Evolutionary conservation across 2,329 filamentous ascomycete genomes (phyloP).

Genomic region (Aspergillaceae sp.): DNA sequence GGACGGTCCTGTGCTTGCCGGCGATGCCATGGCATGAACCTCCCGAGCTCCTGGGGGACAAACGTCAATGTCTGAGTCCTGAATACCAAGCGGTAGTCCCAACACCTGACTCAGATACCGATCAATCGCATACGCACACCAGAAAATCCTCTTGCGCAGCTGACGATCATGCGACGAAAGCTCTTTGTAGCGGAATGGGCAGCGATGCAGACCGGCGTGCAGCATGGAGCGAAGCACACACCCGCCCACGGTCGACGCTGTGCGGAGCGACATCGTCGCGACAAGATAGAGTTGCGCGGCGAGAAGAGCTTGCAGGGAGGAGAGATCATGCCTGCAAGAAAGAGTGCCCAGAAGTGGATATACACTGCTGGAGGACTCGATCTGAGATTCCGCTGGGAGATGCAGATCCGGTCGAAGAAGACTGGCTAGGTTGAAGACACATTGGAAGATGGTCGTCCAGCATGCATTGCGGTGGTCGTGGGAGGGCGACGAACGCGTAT

Average conservation of each 20-base stretch:
- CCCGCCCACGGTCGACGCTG: slow-evolving; percentile 43
- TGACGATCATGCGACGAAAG: slow-evolving; percentile 35
- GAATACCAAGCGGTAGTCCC: slow-evolving; percentile 33
- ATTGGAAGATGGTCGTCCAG: slow-evolving; percentile 39
- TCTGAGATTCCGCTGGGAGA: slow-evolving; percentile 27
- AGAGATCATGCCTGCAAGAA: slow-evolving; percentile 35
- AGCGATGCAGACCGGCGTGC: slow-evolving; percentile 45
- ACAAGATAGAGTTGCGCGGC: slow-evolving; percentile 43
- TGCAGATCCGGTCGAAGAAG: slow-evolving; percentile 24
- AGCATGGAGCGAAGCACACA: slow-evolving; percentile 41
- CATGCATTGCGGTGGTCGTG: slow-evolving; percentile 17
- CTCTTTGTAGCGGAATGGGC: slow-evolving; percentile 43
- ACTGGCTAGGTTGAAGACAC: slow-evolving; percentile 43
- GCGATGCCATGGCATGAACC: slow-evolving; percentile 19
- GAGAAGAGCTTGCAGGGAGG: slow-evolving; percentile 43
- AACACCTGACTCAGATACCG: slow-evolving; percentile 35
- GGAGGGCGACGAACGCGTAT: too few relatives aligned
- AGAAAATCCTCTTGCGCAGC: slow-evolving; percentile 35
- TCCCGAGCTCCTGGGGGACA: slow-evolving; percentile 40
- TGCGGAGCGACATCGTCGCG: slow-evolving; percentile 41
- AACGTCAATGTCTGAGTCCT: slow-evolving; percentile 36
- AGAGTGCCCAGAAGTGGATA: slow-evolving; percentile 30
- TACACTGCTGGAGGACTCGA: slow-evolving; percentile 32
- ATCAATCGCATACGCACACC: slow-evolving; percentile 35
- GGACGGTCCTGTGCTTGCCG: background rate